Conservation (phyloP, 1,284 basidiomycete species). For the Stereum hirsutum region DNA sequence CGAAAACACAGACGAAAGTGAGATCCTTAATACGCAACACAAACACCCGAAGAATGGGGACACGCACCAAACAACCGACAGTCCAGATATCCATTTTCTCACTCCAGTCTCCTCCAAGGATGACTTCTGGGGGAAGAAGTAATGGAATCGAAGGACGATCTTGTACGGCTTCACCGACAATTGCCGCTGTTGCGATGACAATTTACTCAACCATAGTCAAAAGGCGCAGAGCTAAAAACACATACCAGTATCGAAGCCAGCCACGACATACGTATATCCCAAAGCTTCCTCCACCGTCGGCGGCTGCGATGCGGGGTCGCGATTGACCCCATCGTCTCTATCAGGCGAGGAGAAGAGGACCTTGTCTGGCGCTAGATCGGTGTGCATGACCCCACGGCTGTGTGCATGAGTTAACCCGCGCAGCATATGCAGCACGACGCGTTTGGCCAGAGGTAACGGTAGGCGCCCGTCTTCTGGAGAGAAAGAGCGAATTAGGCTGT, state of each 20-base stretch:
- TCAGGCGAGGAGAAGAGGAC: conserved; percentile 1
- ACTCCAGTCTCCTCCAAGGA: not conserved
- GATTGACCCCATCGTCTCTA: too few relatives aligned
- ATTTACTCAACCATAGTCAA: too few relatives aligned
- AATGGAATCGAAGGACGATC: too few relatives aligned
- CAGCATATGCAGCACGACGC: not conserved
- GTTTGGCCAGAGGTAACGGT: not conserved
- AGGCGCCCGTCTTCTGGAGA: not conserved
- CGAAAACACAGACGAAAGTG: too few relatives aligned
- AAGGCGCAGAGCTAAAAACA: too few relatives aligned
- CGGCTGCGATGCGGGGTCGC: too few relatives aligned
- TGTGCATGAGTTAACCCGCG: not conserved
- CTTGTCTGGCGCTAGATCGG: conserved; percentile 2
- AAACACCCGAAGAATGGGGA: not conserved
- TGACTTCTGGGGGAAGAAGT: not conserved
- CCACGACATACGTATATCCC: too few relatives aligned
- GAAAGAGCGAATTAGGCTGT: not conserved
- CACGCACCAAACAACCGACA: conserved; percentile 1
- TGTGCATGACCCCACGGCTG: not conserved
- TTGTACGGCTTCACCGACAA: too few relatives aligned
- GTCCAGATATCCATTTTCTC: not conserved
- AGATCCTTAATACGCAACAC: too few relatives aligned
- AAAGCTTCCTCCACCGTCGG: too few relatives aligned
- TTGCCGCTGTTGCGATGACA: too few relatives aligned
- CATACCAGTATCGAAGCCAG: too few relatives aligned